A percentile compares a stretch with the other conserved stretches of the same genome.
Evolutionary conservation across 305 asterid species (phyloP).

Genomic region (Fraxinus ornus): DNA sequence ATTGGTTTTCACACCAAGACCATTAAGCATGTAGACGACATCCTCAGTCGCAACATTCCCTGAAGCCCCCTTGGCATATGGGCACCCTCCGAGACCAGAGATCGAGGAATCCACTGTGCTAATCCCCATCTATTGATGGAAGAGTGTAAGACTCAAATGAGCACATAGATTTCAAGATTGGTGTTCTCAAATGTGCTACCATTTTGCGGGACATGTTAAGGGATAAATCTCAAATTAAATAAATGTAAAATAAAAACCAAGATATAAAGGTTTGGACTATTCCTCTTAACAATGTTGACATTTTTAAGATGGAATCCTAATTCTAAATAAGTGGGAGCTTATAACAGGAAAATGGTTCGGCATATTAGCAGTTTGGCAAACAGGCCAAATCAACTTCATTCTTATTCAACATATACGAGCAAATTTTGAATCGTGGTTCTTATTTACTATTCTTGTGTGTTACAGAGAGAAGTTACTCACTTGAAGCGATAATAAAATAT

Average conservation of each 20-base stretch:
- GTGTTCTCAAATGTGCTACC: not conserved
- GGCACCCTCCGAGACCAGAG: constrained; percentile 96
- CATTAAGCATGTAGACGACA: constrained; percentile 87
- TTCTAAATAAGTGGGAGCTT: not conserved
- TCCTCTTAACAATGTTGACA: not conserved
- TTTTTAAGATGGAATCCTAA: not conserved
- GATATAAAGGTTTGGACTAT: not conserved
- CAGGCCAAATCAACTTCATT: not conserved
- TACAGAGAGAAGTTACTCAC: constrained; percentile 41
- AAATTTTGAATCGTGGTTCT: not conserved
- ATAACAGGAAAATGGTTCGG: not conserved
- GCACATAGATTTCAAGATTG: not conserved
- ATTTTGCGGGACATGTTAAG: not conserved
- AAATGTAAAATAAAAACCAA: not conserved
- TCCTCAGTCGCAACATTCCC: constrained; percentile 98
- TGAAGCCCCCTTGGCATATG: constrained; percentile 93
- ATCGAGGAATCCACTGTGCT: constrained; percentile 89
- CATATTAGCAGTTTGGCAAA: not conserved
- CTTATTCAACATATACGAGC: not conserved
- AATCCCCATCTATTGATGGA: constrained; percentile 69
- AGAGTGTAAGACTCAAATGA: not conserved
- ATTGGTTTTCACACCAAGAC: constrained; percentile 75
- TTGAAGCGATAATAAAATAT: constrained; percentile 83
- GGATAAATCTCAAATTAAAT: not conserved
- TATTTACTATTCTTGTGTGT: not conserved